Percentiles rank a stretch among this genome's conserved stretches.
Evolutionary conservation across 208 protist genomes (phyloP).

Genomic region (Leishmania guyanensis): DNA sequence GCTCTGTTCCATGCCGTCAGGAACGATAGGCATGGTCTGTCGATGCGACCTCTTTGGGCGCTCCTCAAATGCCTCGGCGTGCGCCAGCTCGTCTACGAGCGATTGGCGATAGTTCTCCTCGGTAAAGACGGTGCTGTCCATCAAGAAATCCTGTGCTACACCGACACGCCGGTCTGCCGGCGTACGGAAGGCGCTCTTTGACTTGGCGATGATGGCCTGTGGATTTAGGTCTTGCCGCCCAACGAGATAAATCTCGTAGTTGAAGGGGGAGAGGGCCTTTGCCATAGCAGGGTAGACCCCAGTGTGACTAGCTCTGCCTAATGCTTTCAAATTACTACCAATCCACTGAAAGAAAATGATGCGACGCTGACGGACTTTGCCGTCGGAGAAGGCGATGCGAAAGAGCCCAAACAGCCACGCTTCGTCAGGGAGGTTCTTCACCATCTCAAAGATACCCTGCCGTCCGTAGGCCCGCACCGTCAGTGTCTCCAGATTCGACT

Average conservation of each 20-base stretch:
- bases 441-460: constrained; percentile 79
- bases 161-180: constrained; percentile 8
- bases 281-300: constrained; percentile 71
- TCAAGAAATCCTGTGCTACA: constrained; percentile 11
- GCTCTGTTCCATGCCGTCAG: constrained; percentile 37
- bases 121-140: constrained; percentile 42
- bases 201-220: constrained; percentile 73
- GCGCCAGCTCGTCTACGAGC: constrained; percentile 41
- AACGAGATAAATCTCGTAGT: constrained; percentile 79
- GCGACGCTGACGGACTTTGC: constrained; percentile 40
- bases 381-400: constrained; percentile 63
- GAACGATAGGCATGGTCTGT: constrained; percentile 7
- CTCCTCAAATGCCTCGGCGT: constrained; percentile 14
- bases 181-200: constrained; percentile 58
- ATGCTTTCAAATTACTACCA: constrained; percentile 59
- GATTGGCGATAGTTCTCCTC: constrained; percentile 52
- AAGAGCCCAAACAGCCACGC: constrained; percentile 86
- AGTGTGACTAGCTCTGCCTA: constrained; percentile 25
- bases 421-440: constrained; percentile 66
- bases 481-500: constrained; percentile 47
- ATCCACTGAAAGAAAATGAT: constrained; percentile 89
- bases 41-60: neutral
- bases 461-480: constrained; percentile 55
- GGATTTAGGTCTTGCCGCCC: constrained; percentile 64
- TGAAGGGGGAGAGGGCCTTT: constrained; percentile 57